phyloP scores from a whole-genome alignment of 1,284 basidiomycete species.

The Cystobasidium pallidum region DNA sequence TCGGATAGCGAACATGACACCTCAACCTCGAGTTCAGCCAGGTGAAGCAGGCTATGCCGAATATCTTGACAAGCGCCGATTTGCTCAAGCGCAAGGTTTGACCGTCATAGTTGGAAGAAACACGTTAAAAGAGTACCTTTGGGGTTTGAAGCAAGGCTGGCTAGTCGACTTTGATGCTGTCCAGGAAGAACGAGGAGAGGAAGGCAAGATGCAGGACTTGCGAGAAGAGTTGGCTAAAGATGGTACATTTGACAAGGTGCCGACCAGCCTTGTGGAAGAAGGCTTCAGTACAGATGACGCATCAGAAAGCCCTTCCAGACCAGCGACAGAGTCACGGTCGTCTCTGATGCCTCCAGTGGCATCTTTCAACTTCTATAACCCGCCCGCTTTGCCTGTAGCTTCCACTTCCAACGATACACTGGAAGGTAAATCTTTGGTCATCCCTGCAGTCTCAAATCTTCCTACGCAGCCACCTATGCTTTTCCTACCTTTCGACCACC shows the following conservation, averaged over 20 bases:
- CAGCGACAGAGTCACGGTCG: background rate
- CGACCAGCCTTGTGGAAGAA: background rate
- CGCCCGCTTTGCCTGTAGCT: background rate
- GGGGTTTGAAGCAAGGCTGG: constrained; percentile 78
- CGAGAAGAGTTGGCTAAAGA: constrained; percentile 38
- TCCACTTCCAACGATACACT: constrained; percentile 4
- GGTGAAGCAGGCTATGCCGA: constrained; percentile 60
- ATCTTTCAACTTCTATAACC: constrained; percentile 23
- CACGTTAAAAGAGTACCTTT: constrained; percentile 92
- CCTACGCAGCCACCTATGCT: constrained; percentile 80
- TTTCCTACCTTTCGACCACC: constrained; percentile 79
- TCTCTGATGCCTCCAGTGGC: constrained; percentile 20
- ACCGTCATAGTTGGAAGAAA: constrained; percentile 79
- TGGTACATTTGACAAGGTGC: constrained; percentile 31
- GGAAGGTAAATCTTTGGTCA: constrained; percentile 24
- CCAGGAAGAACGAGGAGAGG: constrained; percentile 48
- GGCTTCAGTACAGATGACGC: background rate
- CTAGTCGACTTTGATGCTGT: constrained; percentile 50
- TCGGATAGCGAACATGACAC: constrained; percentile 52
- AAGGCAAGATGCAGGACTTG: constrained; percentile 61
- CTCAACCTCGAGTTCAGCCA: constrained; percentile 34
- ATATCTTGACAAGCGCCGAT: constrained; percentile 63
- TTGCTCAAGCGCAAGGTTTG: constrained; percentile 60
- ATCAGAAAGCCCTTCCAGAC: background rate
- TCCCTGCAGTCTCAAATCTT: constrained; percentile 57